A percentile compares a stretch with the other conserved stretches of the same genome.
These are phyloP conservation scores for Mucor plumbeus DNA, from an alignment of 371 early-diverging fungal species.

Conservation along the genomic window DNA sequence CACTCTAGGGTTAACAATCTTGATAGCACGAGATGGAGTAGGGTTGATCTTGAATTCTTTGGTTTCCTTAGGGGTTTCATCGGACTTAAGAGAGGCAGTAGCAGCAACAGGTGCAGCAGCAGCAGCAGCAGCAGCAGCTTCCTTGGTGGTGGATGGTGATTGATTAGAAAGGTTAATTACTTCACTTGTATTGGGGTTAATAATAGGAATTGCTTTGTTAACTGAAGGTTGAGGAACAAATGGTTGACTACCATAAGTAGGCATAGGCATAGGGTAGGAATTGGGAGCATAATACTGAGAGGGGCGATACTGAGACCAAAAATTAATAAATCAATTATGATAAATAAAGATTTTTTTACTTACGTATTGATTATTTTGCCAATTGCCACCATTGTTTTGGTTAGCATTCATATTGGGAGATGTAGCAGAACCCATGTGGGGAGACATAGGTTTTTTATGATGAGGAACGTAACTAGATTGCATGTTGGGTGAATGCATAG, in stretches of 20 bases:
- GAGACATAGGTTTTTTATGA: conserved; percentile 42
- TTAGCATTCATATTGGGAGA: conserved; percentile 33
- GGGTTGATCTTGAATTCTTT: conserved; percentile 39
- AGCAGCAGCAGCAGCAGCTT: conserved; percentile 8
- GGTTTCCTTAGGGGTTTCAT: conserved; percentile 41
- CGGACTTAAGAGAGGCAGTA: conserved; percentile 7
- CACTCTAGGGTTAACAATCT: conserved; percentile 67
- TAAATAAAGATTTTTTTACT: conserved; percentile 8
- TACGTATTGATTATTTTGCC: conserved; percentile 39
- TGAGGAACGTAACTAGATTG: conserved; percentile 39
- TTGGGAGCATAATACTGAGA: conserved; percentile 36
- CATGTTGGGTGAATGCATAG: conserved; percentile 7
- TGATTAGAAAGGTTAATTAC: conserved; percentile 52
- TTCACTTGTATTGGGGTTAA: conserved; percentile 75
- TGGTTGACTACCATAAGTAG: conserved; percentile 38
- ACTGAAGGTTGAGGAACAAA: conserved; percentile 56
- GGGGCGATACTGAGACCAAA: conserved; percentile 35
- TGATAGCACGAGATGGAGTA: conserved; percentile 57
- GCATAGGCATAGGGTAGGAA: conserved; percentile 30
- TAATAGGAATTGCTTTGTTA: conserved; percentile 71
- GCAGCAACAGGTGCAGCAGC: conserved; percentile 19
- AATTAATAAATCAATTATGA: neutral
- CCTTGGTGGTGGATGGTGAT: conserved; percentile 24
- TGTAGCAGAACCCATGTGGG: conserved; percentile 36
- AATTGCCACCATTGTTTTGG: conserved; percentile 24